Base-by-base conservation (phyloP, 371 early-diverging fungal genomes). In the Parasitella parasitica region DNA sequence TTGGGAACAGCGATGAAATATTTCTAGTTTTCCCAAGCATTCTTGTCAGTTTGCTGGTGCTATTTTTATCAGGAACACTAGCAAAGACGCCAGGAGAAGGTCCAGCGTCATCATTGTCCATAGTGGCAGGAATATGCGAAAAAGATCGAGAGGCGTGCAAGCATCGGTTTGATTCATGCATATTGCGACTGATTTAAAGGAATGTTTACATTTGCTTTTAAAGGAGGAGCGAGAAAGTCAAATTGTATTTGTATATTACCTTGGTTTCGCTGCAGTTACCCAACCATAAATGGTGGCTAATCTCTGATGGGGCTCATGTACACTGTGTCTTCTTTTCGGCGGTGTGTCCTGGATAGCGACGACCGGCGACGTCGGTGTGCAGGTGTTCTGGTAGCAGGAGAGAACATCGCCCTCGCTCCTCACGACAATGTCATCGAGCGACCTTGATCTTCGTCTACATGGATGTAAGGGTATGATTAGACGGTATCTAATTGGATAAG, bases 201-300 rank as follows among this genome's bases (percentile, higher is more conserved):
- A 48, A 28, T 63, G 54, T 46, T 55, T 54, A 36, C 6, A 54
- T 36, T 24, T 7, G 16, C 4, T 1, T 24, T 26, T 27, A 2
- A 54, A 26, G 13, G 18, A 38, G 11, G 15, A 54, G 38, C n/a
- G 39, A 38, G 54, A 41, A 56, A 22, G 38, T 13, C 8, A 9
- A 54, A 35, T 0, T 35, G 26, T 6, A 36, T 16, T n/a, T n/a
- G n/a, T n/a, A 30, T 55, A 28, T 59, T 54, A 39, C 39, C 39
- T 57, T 57, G 39, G 4, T n/a, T 28, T 49, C 38, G 59, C 57
- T 20, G 51, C 26, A 37, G 72, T 77, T 9, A 80, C 81, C 86
- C 86, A 86, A 9, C 84, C 84, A 64, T 84, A 84, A 18, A 86
- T 84, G 1, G 78, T 77, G 4, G 84, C 81, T 3, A 86, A 68